Conservation (phyloP, 805 yeast species). For the Saturnispora diversa region DNA sequence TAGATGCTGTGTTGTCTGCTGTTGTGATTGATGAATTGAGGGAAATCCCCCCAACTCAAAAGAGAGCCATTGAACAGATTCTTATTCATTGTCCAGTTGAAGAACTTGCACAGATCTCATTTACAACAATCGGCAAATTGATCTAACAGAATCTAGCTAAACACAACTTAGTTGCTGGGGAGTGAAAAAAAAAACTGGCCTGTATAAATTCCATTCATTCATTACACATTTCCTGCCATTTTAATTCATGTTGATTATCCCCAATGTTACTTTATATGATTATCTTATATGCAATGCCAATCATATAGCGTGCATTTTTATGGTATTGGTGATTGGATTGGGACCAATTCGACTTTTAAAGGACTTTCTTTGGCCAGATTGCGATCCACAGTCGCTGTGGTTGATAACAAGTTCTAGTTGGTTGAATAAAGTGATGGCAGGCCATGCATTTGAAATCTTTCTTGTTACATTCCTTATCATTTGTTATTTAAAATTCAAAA, state of each 20-base stretch:
- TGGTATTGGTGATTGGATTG: slow-evolving; percentile 1
- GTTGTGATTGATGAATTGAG: slow-evolving; percentile 4
- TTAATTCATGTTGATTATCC: slow-evolving; percentile 5
- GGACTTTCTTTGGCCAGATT: slow-evolving; percentile 13
- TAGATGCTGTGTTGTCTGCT: slow-evolving; percentile 12
- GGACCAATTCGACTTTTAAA: slow-evolving; percentile 9
- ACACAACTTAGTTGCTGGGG: too few relatives aligned
- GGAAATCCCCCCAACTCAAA: background rate
- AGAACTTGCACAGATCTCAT: background rate
- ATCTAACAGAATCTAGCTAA: background rate
- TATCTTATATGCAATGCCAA: background rate
- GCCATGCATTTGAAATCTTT: slow-evolving; percentile 26
- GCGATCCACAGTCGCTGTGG: slow-evolving; percentile 11
- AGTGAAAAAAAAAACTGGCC: too few relatives aligned
- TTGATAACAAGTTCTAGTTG: slow-evolving; percentile 22
- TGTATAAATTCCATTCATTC: background rate
- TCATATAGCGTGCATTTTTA: slow-evolving; percentile 2
- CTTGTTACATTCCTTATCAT: slow-evolving; percentile 11
- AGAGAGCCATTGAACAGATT: slow-evolving; percentile 5
- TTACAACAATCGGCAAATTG: background rate
- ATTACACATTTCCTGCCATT: background rate
- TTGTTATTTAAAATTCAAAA: slow-evolving; percentile 6
- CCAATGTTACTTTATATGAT: slow-evolving; percentile 1
- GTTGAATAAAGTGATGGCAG: slow-evolving; percentile 25
- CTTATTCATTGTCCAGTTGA: background rate